Evolutionary conservation across 495 filamentous ascomycete species (phyloP), one percentile per base, ranked within the genome.

Genomic region (Ascodesmis nigricans): DNA sequence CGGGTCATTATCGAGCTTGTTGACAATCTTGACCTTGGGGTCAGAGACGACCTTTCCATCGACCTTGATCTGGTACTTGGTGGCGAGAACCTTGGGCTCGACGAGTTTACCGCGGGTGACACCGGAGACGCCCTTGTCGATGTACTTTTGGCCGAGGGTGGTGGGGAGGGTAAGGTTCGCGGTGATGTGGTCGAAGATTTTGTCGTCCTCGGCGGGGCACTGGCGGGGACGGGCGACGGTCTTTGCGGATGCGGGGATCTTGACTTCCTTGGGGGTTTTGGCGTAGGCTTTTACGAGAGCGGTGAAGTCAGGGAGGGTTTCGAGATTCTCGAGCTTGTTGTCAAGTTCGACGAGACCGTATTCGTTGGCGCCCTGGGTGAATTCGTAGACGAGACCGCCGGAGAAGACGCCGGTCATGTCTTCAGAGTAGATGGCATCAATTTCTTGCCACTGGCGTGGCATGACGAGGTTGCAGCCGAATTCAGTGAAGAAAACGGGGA

Each of bases 401-500:
- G 84, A 92, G 66, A 91, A 97, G 43, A 93, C 87, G 31, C 55
- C 45, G 7, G 80, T 87, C 87, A 97, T 97, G 38, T 90, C 50
- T 15, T 58, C 58, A 48, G 63, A 69, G 71, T 92, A 93, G 37
- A 93, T 71, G 25, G 83, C 63, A 24, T 53, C 52, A 32, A 93
- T 65, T 60, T 93, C 87, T 40, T 74, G 57, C 61, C 91, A 95
- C 41, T 67, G 43, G 49, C 87, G 78, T 11, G 84, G 82, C 23
- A 58, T 56, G 19, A 73, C 69, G 16, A 65, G 58, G 64, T 92
- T 95, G 66, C 87, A 97, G 41, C 87, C 87, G 40, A 77, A 95
- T 57, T 97, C 87, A 45, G 78, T 84, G 64, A 90, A 92, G 69
- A 97, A 97, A 44, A 93, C 74, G n/a, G 84, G 87, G 33, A 92